Percentiles rank a stretch among this genome's conserved stretches.
These are phyloP conservation scores for Thraustochytrium sp. DNA, from an alignment of 352 stramenopile species.

Conservation along the genomic window DNA sequence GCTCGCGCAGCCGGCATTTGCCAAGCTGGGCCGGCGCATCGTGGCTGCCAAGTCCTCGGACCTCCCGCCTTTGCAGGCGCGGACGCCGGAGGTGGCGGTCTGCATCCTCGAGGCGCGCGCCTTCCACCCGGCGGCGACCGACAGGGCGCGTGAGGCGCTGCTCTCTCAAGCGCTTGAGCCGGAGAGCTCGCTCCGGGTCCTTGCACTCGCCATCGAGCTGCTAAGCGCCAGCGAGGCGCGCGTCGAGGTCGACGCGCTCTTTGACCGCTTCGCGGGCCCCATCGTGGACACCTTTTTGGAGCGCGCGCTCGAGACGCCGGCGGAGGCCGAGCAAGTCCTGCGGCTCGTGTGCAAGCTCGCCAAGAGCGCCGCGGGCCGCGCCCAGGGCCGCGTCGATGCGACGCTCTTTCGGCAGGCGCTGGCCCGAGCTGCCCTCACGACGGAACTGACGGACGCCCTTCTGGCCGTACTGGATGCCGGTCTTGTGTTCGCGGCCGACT, in stretches of 20 bases:
- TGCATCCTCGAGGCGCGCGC: too few relatives aligned
- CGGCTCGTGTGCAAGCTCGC: background rate
- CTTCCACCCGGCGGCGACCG: too few relatives aligned
- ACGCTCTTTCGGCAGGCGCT: background rate
- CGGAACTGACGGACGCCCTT: background rate
- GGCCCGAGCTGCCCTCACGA: too few relatives aligned
- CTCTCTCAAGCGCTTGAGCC: too few relatives aligned
- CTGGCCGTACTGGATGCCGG: background rate
- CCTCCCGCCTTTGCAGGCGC: background rate
- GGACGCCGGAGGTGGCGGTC: too few relatives aligned
- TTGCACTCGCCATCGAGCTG: background rate
- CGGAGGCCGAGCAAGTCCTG: background rate
- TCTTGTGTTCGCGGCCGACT: background rate
- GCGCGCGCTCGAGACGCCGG: background rate
- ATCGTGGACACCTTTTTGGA: background rate
- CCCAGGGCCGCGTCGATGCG: background rate
- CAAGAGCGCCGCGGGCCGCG: background rate
- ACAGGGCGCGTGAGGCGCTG: too few relatives aligned
- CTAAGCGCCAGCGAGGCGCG: background rate
- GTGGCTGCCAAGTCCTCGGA: background rate
- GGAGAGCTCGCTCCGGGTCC: background rate
- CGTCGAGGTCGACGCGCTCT: background rate
- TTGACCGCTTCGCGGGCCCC: background rate
- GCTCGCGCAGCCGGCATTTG: background rate
- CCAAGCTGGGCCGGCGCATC: background rate